phyloP scores from a whole-genome alignment of 257 asterid species.

The Solanum arcanum region DNA sequence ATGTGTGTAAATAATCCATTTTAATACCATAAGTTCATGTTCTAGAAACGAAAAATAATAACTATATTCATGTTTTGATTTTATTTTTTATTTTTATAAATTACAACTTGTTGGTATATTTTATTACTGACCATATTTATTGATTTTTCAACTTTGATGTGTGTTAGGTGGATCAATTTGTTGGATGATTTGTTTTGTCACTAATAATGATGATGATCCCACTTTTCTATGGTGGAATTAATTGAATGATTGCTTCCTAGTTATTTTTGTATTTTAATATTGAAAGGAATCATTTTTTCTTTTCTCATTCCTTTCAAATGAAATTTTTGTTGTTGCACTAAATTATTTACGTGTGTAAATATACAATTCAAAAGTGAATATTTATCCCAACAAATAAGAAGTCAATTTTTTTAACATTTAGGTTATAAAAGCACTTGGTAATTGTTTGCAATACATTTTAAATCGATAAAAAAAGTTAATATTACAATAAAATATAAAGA shows the following conservation, averaged over 20 bases:
- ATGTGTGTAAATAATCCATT: not conserved
- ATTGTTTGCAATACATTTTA: not conserved
- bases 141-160: not conserved
- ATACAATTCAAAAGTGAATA: not conserved
- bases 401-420: not conserved
- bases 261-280: not conserved
- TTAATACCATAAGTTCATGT: not conserved
- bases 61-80: not conserved
- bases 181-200: not conserved
- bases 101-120: not conserved
- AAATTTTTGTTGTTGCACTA: not conserved
- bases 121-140: not conserved
- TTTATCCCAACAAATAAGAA: not conserved
- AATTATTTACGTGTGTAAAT: not conserved
- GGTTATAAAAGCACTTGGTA: not conserved
- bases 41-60: not conserved
- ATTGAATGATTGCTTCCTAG: not conserved
- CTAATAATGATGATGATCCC: not conserved
- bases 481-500: no score
- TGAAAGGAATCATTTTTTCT: not conserved
- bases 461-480: accelerated
- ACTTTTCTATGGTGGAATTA: not conserved
- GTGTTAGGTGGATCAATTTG: not conserved
- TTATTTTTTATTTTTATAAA: not conserved
- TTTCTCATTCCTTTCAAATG: not conserved